Base-by-base conservation (phyloP, 2,329 filamentous ascomycete genomes). In the Aspergillus transmontanensis region DNA sequence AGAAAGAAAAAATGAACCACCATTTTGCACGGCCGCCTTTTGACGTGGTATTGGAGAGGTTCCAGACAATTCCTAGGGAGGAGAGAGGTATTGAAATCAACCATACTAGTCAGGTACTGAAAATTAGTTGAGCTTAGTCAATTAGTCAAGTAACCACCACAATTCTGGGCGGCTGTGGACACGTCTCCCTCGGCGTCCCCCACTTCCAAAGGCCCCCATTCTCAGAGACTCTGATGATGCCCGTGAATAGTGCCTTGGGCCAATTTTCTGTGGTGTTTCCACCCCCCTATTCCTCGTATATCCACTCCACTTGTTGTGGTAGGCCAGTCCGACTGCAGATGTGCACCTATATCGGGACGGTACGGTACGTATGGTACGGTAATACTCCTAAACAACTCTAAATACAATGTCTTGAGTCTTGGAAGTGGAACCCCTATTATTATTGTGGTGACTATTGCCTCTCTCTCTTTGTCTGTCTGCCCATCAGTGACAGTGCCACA, bases 401-500 rank as follows among this genome's bases (percentile, higher is more conserved):
- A 60, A 50, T 54, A 50, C 51, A 55, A 21, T 66, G 62, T 64
- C 54, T 63, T 59, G 50, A 60, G 63, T 56, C 61, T 60, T 45
- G 46, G n/a, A 23, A 55, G 64, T 66, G 64, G 64, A 61, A 39
- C 64, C 62, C 60, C 60, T 50, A 26, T 19, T 46, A 60, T 56
- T 48, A 60, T 56, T 61, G 19, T 60, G 23, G 34, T 43, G n/a
- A 59, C 60, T 61, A 57, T 62, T 65, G 51, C 61, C 58, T 57
- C 51, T 57, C 60, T 58, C 58, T 60, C 32, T 60, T n/a, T 34
- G 48, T 54, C 43, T 43, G 50, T 61, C 59, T 45, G 54, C 59
- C 54, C 53, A 57, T 57, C 53, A 55, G 19, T 61, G 51, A 56
- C 51, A 57, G 34, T 60, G 58, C 58, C 46, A 50, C 58, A 59